These are phyloP conservation scores for Pichia paraexigua DNA, from an alignment of 805 yeast genomes.

Conservation along the genomic window DNA sequence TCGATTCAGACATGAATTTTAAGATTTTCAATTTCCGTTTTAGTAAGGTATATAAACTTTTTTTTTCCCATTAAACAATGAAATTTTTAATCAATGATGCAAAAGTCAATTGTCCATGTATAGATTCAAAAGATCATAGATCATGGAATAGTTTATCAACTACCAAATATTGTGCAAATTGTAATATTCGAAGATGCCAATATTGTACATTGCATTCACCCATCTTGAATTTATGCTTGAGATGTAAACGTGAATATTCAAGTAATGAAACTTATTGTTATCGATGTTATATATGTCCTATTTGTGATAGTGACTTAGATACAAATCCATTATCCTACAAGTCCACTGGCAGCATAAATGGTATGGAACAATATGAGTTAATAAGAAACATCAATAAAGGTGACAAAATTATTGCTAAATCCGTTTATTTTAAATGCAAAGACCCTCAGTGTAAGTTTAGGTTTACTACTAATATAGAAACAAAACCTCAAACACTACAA, in stretches of 20 bases:
- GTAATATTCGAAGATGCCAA: constrained; percentile 23
- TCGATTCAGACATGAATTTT: neutral
- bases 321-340: constrained; percentile 9
- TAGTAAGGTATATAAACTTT: neutral
- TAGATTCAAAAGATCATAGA: constrained; percentile 13
- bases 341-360: constrained; percentile 10
- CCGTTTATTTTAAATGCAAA: constrained; percentile 33
- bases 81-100: neutral
- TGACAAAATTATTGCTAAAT: constrained; percentile 21
- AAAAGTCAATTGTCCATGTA: constrained; percentile 4
- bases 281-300: constrained; percentile 31
- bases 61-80: neutral
- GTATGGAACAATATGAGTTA: neutral
- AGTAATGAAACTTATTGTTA: constrained; percentile 15
- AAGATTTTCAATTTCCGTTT: neutral
- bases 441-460: constrained; percentile 29
- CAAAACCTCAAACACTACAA: constrained; percentile 34
- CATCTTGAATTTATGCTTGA: neutral
- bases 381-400: neutral
- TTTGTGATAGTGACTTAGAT: constrained; percentile 17
- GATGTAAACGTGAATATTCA: constrained; percentile 4
- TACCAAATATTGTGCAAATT: constrained; percentile 23
- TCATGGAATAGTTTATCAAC: constrained; percentile 11
- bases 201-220: constrained; percentile 19
- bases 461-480: constrained; percentile 31